Evolutionary conservation across 768 basidiomycete genomes (phyloP).

Genomic region (Lactifluus volemus): DNA sequence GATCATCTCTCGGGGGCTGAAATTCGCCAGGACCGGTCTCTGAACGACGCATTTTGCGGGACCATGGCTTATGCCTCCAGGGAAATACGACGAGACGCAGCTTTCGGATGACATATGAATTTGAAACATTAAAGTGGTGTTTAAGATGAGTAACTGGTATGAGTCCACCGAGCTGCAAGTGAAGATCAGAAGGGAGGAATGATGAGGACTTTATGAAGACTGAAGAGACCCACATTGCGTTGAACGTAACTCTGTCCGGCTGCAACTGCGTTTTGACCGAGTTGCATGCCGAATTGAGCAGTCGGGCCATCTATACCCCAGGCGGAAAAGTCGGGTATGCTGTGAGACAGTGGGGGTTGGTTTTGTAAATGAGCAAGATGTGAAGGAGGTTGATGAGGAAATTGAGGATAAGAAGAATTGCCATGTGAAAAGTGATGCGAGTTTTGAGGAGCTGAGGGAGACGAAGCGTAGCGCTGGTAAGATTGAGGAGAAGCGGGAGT

Average conservation of each 20-base stretch:
- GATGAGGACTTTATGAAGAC: not conserved
- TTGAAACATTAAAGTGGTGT: constrained; percentile 93
- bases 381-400: constrained; percentile 36
- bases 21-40: constrained; percentile 68
- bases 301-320: constrained; percentile 92
- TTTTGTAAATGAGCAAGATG: constrained; percentile 21
- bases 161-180: constrained; percentile 61
- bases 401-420: constrained; percentile 36
- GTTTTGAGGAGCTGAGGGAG: constrained; percentile 35
- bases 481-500: constrained; percentile 68
- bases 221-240: constrained; percentile 60
- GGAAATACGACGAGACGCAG: constrained; percentile 86
- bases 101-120: constrained; percentile 90
- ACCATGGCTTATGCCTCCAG: constrained; percentile 88
- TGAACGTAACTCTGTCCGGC: constrained; percentile 96
- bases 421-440: constrained; percentile 28
- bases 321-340: constrained; percentile 44
- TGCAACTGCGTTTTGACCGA: constrained; percentile 83
- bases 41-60: constrained; percentile 54
- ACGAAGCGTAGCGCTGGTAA: constrained; percentile 64
- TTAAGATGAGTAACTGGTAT: constrained; percentile 73
- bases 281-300: constrained; percentile 92
- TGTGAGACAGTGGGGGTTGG: constrained; percentile 19
- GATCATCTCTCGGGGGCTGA: constrained; percentile 85
- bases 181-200: not conserved